These are phyloP conservation scores for Hortiboletus campestris DNA, from an alignment of 768 basidiomycete genomes.

Conservation along the genomic window DNA sequence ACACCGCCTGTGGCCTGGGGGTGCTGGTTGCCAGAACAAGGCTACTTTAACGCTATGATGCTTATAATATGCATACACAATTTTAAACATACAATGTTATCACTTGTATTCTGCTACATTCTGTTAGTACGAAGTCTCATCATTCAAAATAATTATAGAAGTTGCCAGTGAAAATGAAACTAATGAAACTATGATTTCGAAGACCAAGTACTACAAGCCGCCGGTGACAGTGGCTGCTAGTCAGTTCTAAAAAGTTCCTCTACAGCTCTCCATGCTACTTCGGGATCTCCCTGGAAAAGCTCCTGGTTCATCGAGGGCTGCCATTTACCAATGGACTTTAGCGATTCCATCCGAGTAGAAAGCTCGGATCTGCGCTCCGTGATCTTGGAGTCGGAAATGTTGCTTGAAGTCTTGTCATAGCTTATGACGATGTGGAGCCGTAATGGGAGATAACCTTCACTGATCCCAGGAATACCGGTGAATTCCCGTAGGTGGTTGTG, in stretches of 20 bases:
- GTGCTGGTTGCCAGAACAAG: neutral
- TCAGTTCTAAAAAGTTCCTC: conserved; percentile 7
- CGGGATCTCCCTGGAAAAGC: conserved; percentile 9
- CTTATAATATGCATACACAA: neutral
- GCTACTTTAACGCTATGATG: neutral
- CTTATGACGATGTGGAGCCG: conserved; percentile 10
- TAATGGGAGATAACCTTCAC: neutral
- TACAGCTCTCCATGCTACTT: conserved; percentile 12
- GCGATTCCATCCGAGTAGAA: neutral
- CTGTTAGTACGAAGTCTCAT: neutral
- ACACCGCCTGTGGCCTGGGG: neutral
- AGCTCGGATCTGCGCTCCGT: neutral
- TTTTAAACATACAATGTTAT: neutral
- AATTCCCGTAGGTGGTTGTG: conserved; percentile 6
- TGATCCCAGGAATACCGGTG: neutral
- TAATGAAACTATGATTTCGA: neutral
- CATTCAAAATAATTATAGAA: neutral
- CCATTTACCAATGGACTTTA: neutral
- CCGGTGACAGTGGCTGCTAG: no score
- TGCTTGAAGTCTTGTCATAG: conserved; percentile 9
- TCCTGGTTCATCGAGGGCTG: neutral
- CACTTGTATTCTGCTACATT: neutral
- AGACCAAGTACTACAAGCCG: neutral
- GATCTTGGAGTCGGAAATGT: neutral
- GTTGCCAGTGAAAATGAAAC: neutral